These are phyloP conservation scores for Angophora floribunda DNA, from an alignment of 345 rosid genomes.

Conservation along the genomic window DNA sequence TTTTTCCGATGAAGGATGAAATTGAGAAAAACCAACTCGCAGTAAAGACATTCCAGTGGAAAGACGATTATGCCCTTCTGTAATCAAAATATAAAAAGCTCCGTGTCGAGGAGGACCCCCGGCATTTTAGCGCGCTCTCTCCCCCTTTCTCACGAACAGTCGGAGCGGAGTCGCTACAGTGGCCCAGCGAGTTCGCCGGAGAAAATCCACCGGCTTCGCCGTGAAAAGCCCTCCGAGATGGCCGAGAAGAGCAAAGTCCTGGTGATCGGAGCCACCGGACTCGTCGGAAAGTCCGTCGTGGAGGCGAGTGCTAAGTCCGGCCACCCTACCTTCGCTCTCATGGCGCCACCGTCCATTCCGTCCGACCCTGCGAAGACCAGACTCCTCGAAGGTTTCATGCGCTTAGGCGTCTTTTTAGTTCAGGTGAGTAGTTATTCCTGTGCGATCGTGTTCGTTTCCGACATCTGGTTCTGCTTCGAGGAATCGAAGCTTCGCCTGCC, in stretches of 20 bases:
- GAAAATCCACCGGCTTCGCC: background rate
- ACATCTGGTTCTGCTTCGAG: background rate
- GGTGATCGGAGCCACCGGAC: background rate
- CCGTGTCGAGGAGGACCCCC: background rate
- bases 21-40: background rate
- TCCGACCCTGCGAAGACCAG: background rate
- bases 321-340: background rate
- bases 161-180: background rate
- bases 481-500: background rate
- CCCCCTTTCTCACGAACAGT: background rate
- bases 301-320: constrained; percentile 3
- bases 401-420: background rate
- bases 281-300: constrained; percentile 2
- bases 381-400: background rate
- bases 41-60: background rate
- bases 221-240: background rate
- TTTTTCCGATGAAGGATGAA: background rate
- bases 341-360: background rate
- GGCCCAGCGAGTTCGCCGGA: background rate
- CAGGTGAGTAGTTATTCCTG: background rate
- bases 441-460: background rate
- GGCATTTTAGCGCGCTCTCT: background rate
- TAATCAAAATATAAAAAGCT: background rate
- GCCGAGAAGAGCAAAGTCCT: constrained; percentile 2
- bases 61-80: background rate